These are phyloP conservation scores for Penicillium concentricum DNA, from an alignment of 2,329 filamentous ascomycete species.

Conservation along the genomic window DNA sequence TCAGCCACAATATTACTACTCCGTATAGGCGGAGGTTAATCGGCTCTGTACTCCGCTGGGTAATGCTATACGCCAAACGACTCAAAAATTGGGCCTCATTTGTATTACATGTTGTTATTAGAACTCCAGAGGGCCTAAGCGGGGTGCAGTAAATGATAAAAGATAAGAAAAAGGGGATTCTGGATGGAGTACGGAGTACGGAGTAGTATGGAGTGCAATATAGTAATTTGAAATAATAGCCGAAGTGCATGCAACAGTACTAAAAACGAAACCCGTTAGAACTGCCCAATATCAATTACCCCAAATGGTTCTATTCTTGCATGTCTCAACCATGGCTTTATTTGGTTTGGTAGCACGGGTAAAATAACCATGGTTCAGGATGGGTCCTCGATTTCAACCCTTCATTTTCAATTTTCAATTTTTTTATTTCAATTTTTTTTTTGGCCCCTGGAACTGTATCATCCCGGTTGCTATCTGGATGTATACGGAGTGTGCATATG, in stretches of 20 bases:
- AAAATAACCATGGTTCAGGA: constrained; percentile 16
- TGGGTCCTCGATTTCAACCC: constrained; percentile 12
- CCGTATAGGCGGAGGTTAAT: constrained; percentile 10
- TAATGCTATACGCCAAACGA: background rate
- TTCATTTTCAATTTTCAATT: constrained; percentile 1
- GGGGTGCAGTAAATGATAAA: background rate
- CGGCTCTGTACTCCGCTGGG: constrained; percentile 16
- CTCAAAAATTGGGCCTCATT: constrained; percentile 4
- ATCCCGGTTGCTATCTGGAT: background rate
- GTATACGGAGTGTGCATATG: background rate
- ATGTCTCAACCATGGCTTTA: constrained; percentile 1
- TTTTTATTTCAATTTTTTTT: background rate
- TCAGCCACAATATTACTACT: constrained; percentile 9
- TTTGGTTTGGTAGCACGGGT: constrained; percentile 11
- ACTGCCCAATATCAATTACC: background rate
- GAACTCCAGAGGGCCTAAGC: background rate
- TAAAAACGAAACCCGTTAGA: constrained; percentile 2
- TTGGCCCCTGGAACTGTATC: background rate
- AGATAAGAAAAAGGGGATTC: background rate
- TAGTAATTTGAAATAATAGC: background rate
- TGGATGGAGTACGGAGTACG: background rate
- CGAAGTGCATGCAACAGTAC: background rate
- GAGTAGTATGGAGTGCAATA: background rate
- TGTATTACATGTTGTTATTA: background rate
- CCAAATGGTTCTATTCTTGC: background rate